Evolutionary conservation across 305 asterid species (phyloP).

Genomic region (Rubia tinctorum): DNA sequence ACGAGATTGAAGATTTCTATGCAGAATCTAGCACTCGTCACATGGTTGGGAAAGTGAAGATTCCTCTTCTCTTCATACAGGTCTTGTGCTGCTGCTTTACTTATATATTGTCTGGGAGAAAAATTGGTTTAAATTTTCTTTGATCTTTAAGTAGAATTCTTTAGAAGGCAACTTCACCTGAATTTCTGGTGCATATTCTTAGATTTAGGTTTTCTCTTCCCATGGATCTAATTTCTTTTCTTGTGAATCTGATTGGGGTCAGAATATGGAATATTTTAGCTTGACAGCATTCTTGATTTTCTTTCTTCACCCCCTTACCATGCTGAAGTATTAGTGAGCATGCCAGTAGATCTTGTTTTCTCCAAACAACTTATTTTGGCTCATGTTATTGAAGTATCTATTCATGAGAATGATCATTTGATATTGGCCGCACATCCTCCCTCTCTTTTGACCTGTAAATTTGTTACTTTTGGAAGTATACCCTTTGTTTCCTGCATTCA

Average conservation of each 20-base stretch:
- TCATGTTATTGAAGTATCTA: neutral
- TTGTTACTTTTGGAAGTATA: neutral
- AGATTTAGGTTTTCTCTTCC: neutral
- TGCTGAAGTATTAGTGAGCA: neutral
- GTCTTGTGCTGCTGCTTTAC: conserved; percentile 34
- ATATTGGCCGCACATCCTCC: neutral
- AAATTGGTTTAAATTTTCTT: neutral
- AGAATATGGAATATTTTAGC: neutral
- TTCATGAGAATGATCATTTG: neutral
- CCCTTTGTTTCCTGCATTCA: neutral
- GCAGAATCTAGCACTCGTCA: conserved; percentile 75
- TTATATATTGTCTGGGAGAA: neutral
- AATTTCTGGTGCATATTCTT: neutral
- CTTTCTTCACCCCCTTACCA: neutral
- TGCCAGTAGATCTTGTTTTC: neutral
- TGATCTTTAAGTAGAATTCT: neutral
- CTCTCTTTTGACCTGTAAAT: neutral
- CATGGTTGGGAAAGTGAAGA: conserved; percentile 71
- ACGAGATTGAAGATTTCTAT: conserved; percentile 72
- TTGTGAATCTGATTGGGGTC: neutral
- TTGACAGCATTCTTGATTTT: neutral
- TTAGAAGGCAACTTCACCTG: neutral
- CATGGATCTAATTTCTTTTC: neutral
- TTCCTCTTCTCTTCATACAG: conserved; percentile 97
- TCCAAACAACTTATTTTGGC: neutral